Percentiles rank a stretch among this genome's conserved stretches.
Evolutionary conservation across 768 basidiomycete genomes (phyloP).

Genomic region (Lanmaoa pseudosensibilis): DNA sequence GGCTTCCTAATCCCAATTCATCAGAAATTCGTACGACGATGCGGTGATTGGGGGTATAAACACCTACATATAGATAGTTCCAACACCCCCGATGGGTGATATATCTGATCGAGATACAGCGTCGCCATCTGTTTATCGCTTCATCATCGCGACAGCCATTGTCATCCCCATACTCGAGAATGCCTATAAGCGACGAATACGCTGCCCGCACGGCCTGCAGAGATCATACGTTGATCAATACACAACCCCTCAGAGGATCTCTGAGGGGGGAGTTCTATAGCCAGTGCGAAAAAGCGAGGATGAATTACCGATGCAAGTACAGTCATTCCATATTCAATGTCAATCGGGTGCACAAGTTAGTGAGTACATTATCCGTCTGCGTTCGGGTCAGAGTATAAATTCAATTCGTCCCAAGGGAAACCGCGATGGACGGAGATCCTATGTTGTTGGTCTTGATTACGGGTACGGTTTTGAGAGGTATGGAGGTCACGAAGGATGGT

Average conservation of each 20-base stretch:
- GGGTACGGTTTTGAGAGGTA: constrained; percentile 18
- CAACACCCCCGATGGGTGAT: not conserved
- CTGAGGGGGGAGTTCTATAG: not conserved
- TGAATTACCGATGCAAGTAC: constrained; percentile 10
- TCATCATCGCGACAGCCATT: not conserved
- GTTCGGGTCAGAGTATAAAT: not conserved
- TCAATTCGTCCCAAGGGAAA: not conserved
- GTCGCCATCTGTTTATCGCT: not conserved
- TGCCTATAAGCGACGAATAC: constrained; percentile 21
- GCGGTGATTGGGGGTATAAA: not conserved
- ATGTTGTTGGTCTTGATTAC: constrained; percentile 10
- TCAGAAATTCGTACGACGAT: not conserved
- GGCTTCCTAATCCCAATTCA: not conserved
- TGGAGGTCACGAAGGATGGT: constrained; percentile 9
- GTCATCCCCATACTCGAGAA: not conserved
- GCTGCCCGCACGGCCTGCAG: constrained; percentile 20
- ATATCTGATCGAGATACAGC: not conserved
- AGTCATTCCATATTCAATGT: constrained; percentile 23
- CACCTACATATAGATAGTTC: not conserved
- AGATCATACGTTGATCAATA: constrained; percentile 11
- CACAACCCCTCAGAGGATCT: constrained; percentile 12
- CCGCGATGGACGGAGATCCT: constrained; percentile 3
- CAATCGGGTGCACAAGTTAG: constrained; percentile 13
- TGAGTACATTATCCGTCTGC: not conserved
- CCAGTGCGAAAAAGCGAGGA: constrained; percentile 6